Conservation (phyloP, 345 rosid genomes). For the Gossypium herbaceum region DNA sequence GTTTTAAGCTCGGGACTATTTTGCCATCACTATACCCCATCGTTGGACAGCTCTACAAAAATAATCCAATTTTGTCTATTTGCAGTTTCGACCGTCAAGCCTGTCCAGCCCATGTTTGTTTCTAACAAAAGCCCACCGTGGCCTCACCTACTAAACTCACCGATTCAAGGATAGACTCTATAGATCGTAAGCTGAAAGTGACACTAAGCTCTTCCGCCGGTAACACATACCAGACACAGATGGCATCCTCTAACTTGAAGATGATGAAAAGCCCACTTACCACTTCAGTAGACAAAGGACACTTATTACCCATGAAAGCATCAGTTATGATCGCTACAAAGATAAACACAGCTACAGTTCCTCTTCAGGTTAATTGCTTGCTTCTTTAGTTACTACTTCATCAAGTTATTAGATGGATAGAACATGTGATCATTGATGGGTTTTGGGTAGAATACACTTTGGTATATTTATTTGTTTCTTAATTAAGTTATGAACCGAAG, state of each 20-base stretch:
- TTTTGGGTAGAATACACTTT: background rate
- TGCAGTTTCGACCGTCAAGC: background rate
- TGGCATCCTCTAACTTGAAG: slow-evolving; percentile 20
- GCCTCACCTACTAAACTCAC: background rate
- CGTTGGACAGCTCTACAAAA: too few species aligned
- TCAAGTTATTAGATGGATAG: background rate
- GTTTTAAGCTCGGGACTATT: too few species aligned
- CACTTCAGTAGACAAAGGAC: background rate
- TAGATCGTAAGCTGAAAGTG: background rate
- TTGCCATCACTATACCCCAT: too few species aligned
- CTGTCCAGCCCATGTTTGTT: background rate
- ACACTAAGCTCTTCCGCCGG: background rate
- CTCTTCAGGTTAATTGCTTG: slow-evolving; percentile 19
- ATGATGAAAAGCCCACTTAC: background rate
- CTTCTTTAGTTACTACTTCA: background rate
- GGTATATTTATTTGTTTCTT: background rate
- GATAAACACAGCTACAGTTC: background rate
- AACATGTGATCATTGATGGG: slow-evolving; percentile 1
- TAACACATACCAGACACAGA: background rate
- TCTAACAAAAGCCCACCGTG: background rate
- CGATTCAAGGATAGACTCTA: too few species aligned
- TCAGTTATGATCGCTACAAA: background rate
- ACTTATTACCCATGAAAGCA: background rate
- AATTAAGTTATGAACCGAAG: background rate
- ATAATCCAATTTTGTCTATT: too few species aligned